A percentile compares a stretch with the other conserved stretches of the same genome.
phyloP scores from a whole-genome alignment of 106 monocot species.

The Acorus gramineus region DNA sequence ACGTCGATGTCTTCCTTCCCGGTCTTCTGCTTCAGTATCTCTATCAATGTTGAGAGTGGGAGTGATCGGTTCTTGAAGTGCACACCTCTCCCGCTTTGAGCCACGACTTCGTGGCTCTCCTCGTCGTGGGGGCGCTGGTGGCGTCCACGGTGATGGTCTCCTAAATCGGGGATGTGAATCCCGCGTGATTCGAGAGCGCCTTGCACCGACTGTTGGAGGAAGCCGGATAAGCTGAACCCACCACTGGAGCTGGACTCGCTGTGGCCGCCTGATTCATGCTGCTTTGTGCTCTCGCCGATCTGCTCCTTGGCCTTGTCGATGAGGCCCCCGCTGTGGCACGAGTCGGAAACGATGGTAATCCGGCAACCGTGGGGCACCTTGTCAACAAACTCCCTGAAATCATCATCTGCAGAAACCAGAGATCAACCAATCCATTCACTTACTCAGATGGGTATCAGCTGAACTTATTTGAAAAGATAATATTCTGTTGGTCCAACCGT shows the following conservation, averaged over 20 bases:
- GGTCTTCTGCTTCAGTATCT: slow-evolving; percentile 79
- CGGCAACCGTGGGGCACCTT: slow-evolving; percentile 49
- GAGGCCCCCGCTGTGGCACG: slow-evolving; percentile 95
- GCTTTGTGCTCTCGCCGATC: slow-evolving; percentile 78
- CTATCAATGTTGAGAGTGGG: slow-evolving; percentile 73
- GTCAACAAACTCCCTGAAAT: slow-evolving; percentile 70
- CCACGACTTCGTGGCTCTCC: slow-evolving; percentile 6
- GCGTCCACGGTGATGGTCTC: slow-evolving; percentile 7
- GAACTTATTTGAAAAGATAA: too few species aligned
- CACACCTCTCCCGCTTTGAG: neutral
- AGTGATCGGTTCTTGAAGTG: slow-evolving; percentile 56
- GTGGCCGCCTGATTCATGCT: neutral
- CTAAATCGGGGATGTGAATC: slow-evolving; percentile 36
- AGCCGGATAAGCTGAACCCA: slow-evolving; percentile 22
- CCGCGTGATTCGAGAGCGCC: slow-evolving; percentile 55
- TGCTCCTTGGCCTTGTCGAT: slow-evolving; percentile 82
- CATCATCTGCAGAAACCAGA: slow-evolving; percentile 47
- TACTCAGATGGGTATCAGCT: neutral
- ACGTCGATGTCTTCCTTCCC: slow-evolving; percentile 85
- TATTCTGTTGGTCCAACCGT: too few species aligned
- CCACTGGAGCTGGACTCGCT: slow-evolving; percentile 4
- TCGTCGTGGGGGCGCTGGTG: slow-evolving; percentile 8
- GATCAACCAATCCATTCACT: neutral
- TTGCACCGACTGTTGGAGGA: slow-evolving; percentile 32
- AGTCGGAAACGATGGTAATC: slow-evolving; percentile 86